Evolutionary conservation across 768 basidiomycete genomes (phyloP), one percentile per base, ranked within the genome.

Genomic region (Hemileccinum impolitum): DNA sequence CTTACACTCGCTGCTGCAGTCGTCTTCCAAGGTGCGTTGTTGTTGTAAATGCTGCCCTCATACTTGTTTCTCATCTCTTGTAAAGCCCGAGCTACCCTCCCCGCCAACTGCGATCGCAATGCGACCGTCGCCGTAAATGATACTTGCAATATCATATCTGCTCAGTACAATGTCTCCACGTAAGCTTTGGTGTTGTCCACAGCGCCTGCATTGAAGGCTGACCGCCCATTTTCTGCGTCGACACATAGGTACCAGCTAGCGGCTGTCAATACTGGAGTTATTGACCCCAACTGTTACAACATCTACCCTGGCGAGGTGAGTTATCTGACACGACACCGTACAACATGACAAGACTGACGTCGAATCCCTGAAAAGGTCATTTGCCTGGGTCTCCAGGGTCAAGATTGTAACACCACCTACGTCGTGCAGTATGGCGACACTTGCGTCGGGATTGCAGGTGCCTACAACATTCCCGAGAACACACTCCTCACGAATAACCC

Each of bases 61-160:
- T 3, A 7, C 12, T 43, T 39, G 23, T 30, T 8, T 45, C 31
- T 51, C n/a, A 50, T 23, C 6, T 19, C 6, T 81, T 30, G 28
- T 52, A 26, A 23, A 23, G 83, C 84, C 60, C 80, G 75, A 23
- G 71, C 70, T 5, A 10, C 50, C 10, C 53, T 71, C 48, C 75
- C 75, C 28, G 54, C 61, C 43, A 59, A 68, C 38, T 88, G 87
- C 62, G 70, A 76, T n/a, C 80, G 87, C 53, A 74, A 63, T 17
- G 82, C 82, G 62, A 84, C 78, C 44, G 75, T 89, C 46, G 57
- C 68, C 49, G 57, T 60, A 6, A 80, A 80, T 26, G 82, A 87
- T 60, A 78, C 75, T 50, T 90, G 87, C 63, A n/a, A 88, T 66
- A 58, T 52, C 48, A 89, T 90, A 65, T 87, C 82, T 55, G 76